Evolutionary conservation across 2,329 filamentous ascomycete genomes (phyloP).

Genomic region (Diaporthe citri): DNA sequence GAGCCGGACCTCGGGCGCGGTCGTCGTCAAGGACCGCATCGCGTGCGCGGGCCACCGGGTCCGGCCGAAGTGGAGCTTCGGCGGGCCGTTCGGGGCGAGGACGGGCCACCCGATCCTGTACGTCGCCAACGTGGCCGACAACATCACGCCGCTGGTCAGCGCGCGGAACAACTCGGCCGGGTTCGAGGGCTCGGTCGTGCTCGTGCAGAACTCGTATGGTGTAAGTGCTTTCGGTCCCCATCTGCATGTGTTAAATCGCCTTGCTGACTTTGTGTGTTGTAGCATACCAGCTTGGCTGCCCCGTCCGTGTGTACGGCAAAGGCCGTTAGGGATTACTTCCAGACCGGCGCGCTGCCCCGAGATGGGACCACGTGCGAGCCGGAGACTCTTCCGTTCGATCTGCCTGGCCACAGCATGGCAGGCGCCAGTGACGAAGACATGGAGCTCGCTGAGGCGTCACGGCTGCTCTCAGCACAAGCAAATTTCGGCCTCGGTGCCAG

Average conservation of each 20-base stretch:
- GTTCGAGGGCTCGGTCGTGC: conserved; percentile 59
- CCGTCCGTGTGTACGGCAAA: conserved; percentile 58
- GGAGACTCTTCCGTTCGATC: conserved; percentile 58
- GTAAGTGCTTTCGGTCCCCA: conserved; percentile 50
- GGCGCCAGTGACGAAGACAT: not conserved
- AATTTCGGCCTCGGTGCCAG: conserved; percentile 20
- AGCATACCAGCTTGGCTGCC: conserved; percentile 64
- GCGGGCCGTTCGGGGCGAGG: conserved; percentile 46
- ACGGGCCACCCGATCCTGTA: conserved; percentile 60
- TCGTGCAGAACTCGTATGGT: conserved; percentile 64
- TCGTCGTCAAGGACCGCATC: conserved; percentile 56
- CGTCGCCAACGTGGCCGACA: conserved; percentile 57
- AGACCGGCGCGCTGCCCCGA: conserved; percentile 59
- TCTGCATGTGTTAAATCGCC: not conserved
- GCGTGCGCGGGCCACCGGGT: conserved; percentile 55
- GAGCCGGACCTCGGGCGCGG: conserved; percentile 58
- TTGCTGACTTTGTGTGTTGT: conserved; percentile 5
- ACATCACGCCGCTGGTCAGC: conserved; percentile 59
- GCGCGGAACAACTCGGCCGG: conserved; percentile 57
- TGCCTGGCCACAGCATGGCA: conserved; percentile 19
- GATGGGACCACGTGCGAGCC: conserved; percentile 60
- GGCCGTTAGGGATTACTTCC: conserved; percentile 59
- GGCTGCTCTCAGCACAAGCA: conserved; percentile 36
- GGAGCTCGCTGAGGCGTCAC: conserved; percentile 35
- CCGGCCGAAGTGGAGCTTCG: conserved; percentile 56